Conservation (phyloP, 177 flowering plant species). For the Vitis hybrid region DNA sequence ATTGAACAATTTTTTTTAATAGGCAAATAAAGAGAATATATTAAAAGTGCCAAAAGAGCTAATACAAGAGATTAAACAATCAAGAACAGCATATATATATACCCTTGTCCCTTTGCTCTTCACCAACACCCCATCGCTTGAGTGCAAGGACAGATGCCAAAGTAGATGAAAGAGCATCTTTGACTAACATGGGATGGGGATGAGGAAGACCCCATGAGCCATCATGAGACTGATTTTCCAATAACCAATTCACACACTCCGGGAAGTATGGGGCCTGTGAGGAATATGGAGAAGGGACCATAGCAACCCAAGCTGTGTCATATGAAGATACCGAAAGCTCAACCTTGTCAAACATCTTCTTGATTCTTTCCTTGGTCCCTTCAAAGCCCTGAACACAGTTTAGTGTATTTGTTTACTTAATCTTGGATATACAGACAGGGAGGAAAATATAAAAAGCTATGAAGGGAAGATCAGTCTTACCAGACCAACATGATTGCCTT, state of each 20-base stretch:
- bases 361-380: conserved; percentile 50
- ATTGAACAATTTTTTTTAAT: neutral
- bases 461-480: conserved; percentile 18
- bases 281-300: conserved; percentile 71
- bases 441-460: neutral
- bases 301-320: conserved; percentile 98
- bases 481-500: conserved; percentile 11
- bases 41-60: no score
- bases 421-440: neutral
- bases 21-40: neutral
- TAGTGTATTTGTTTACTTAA: neutral
- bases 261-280: conserved; percentile 63
- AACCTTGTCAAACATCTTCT: conserved; percentile 48
- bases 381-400: conserved; percentile 33
- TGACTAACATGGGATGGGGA: conserved; percentile 39
- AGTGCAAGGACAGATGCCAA: conserved; percentile 82
- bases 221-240: conserved; percentile 69
- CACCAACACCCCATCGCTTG: conserved; percentile 70
- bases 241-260: conserved; percentile 62
- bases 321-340: conserved; percentile 79
- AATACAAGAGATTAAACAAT: neutral
- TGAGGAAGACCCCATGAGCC: conserved; percentile 82
- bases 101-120: conserved; percentile 64
- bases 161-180: conserved; percentile 68
- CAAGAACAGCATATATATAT: neutral